Conservation (phyloP, 257 asterid species). For the Plantago major region DNA sequence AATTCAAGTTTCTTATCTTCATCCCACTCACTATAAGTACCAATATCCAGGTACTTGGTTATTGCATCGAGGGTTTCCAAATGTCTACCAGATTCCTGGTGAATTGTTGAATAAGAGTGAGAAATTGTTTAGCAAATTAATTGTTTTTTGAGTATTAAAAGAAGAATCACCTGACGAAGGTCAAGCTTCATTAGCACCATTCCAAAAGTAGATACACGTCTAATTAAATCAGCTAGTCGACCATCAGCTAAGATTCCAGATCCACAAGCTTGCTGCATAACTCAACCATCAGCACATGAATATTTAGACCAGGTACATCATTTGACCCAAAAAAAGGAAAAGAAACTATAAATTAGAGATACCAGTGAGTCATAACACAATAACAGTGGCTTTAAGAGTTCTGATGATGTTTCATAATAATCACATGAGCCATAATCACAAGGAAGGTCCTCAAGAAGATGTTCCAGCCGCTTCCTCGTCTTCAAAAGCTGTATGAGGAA, state of each 20-base stretch:
- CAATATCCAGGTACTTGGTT: slow-evolving; percentile 82
- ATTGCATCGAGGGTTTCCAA: slow-evolving; percentile 91
- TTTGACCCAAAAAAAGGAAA: neutral
- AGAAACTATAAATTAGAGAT: slow-evolving; percentile 20
- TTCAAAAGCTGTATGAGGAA: slow-evolving; percentile 58
- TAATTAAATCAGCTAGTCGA: slow-evolving; percentile 78
- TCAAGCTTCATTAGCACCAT: slow-evolving; percentile 97
- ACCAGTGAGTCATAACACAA: slow-evolving; percentile 92
- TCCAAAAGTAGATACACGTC: slow-evolving; percentile 88
- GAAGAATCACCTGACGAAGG: slow-evolving; percentile 78
- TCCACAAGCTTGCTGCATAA: slow-evolving; percentile 77
- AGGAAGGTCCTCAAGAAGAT: slow-evolving; percentile 92
- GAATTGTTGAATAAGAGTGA: slow-evolving; percentile 21
- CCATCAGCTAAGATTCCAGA: slow-evolving; percentile 94
- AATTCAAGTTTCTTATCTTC: slow-evolving; percentile 84
- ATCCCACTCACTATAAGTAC: slow-evolving; percentile 91
- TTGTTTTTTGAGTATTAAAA: neutral
- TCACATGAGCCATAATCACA: slow-evolving; percentile 74
- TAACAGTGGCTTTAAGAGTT: slow-evolving; percentile 79
- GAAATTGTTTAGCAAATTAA: slow-evolving; percentile 12
- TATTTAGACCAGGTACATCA: slow-evolving; percentile 10
- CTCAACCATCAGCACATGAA: slow-evolving; percentile 11
- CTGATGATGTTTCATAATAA: slow-evolving; percentile 84
- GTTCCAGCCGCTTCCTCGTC: slow-evolving; percentile 80
- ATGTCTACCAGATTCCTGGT: slow-evolving; percentile 90